Evolutionary conservation across 352 stramenopile genomes (phyloP).

Genomic region (Phytophthora foliorum): DNA sequence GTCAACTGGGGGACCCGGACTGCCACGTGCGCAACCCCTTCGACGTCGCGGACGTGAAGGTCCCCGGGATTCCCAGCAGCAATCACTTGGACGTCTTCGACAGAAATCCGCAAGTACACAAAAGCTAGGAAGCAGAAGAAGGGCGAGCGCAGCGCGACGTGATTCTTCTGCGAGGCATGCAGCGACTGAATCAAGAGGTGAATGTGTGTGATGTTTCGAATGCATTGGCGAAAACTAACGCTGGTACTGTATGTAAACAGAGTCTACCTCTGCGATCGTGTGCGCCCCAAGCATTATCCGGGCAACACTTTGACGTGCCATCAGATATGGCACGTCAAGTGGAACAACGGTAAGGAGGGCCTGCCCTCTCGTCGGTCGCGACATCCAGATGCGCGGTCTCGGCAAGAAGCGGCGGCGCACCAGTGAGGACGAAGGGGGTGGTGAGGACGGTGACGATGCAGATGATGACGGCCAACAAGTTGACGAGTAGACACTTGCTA

Average conservation of each 20-base stretch:
- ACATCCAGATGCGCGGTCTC: constrained; percentile 11
- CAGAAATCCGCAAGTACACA: too few species aligned
- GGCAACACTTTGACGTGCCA: constrained; percentile 14
- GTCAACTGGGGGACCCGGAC: neutral
- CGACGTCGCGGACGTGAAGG: neutral
- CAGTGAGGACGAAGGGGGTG: too few species aligned
- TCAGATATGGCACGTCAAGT: constrained; percentile 19
- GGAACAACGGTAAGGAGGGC: constrained; percentile 5
- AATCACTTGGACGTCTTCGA: neutral
- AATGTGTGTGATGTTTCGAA: neutral
- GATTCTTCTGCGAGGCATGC: constrained; percentile 6
- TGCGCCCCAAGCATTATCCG: constrained; percentile 1
- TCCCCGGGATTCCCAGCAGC: too few species aligned
- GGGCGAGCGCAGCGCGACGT: neutral
- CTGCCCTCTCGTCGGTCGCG: neutral
- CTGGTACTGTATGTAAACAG: too few species aligned
- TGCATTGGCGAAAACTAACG: neutral
- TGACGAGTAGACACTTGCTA: neutral
- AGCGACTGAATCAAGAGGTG: neutral
- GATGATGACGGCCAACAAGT: neutral
- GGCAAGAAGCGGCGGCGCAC: neutral
- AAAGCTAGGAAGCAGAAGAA: neutral
- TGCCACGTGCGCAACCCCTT: neutral
- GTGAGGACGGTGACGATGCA: too few species aligned
- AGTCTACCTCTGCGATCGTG: too few species aligned